phyloP scores from a whole-genome alignment of 768 basidiomycete species.

The Phanerochaete carnosa region DNA sequence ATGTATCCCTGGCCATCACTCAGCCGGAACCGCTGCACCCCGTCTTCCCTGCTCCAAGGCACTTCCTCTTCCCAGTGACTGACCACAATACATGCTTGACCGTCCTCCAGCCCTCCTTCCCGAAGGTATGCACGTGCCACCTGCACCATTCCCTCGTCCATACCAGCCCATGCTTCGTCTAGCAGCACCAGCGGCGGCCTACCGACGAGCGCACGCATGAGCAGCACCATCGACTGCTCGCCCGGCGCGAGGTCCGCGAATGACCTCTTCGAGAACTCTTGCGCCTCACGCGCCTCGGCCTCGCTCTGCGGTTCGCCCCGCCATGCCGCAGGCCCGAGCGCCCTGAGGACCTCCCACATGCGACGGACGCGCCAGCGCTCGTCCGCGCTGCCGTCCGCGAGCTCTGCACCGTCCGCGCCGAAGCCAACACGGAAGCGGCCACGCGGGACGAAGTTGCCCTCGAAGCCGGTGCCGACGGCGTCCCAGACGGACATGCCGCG shows the following conservation, averaged over 20 bases:
- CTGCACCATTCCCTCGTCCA: conserved; percentile 77
- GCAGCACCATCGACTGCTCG: conserved; percentile 77
- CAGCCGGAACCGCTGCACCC: conserved; percentile 38
- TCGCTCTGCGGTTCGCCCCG: conserved; percentile 2
- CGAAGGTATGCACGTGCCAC: conserved; percentile 64
- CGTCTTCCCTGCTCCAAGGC: conserved; percentile 67
- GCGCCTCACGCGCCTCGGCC: conserved; percentile 22
- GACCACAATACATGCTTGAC: conserved; percentile 81
- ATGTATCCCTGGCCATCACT: conserved; percentile 2
- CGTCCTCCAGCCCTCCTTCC: conserved; percentile 40
- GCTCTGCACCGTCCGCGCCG: conserved; percentile 36
- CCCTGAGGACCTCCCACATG: conserved; percentile 57
- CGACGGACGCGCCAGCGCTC: conserved; percentile 37
- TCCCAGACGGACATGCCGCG: conserved; percentile 69
- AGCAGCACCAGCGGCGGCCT: conserved; percentile 73
- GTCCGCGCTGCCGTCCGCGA: conserved; percentile 35
- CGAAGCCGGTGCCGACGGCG: conserved; percentile 84
- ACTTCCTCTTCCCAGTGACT: conserved; percentile 93
- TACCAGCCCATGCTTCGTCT: conserved; percentile 93
- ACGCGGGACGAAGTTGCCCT: conserved; percentile 70
- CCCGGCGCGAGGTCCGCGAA: conserved; percentile 70
- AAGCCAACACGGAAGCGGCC: conserved; percentile 44
- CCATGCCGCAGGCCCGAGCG: conserved; percentile 62
- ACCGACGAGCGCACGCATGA: conserved; percentile 83
- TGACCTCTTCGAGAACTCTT: conserved; percentile 40